Base-by-base conservation (phyloP, 2,329 filamentous ascomycete species). In the Pseudocercospora cruenta region DNA sequence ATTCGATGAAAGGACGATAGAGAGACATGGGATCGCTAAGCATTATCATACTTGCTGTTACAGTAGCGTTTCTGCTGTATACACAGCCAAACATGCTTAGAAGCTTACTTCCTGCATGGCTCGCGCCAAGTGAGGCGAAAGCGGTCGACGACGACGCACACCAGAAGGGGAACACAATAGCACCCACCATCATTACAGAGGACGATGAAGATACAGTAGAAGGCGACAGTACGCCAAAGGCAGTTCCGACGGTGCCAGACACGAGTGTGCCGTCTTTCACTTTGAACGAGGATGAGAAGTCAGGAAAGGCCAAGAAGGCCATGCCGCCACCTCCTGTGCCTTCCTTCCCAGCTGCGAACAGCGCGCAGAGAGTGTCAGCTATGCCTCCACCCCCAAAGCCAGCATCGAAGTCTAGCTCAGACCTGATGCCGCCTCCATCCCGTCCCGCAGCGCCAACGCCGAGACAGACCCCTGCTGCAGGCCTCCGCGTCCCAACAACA, bases 331-430 rank as follows among this genome's bases (percentile, higher is more conserved):
- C 62, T 24, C 19, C 77, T 9, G 79, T 77, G 4, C 79, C 81
- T 22, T 80, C 77, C 0, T 83, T 83, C 60, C 81, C 81, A 31
- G 80, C 82, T 1, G 66, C 79, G 36, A 82, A 83, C 70, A 83
- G 81, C 8, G 81, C 80, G 8, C 82, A 83, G 67, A 75, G 81
- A 67, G 78, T 80, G 14, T 80, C 79, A 59, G 70, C 72, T 16
- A 66, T 67, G 58, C 62, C 67, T 76, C 75, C 76, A 8, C 79
- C 80, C 28, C 78, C 79, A 7, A 77, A 65, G 60, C 75, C 75
- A 14, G 36, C 43, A 4, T 10, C 59, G 6, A 45, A 64, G 26
- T 47, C 43, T 21, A 62, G 55, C 22, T 64, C 66, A 26, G 66
- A 69, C 45, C 69, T 76, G 3, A 76, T 77, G 74, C 70, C 75